Conservation (phyloP, 2,329 filamentous ascomycete species). For the Sclerotinia minor region DNA sequence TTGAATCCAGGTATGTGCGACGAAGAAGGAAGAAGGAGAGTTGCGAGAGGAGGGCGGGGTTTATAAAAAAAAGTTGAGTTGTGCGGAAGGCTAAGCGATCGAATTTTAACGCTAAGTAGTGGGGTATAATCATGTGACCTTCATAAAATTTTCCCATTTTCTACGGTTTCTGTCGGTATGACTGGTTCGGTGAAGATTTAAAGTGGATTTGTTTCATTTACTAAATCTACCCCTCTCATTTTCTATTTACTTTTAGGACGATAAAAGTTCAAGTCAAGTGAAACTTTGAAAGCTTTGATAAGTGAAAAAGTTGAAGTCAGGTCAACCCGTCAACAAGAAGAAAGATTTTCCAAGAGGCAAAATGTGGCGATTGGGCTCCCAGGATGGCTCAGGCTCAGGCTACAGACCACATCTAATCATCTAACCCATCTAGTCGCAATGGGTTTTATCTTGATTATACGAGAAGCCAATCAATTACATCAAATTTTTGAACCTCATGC, state of each 20-base stretch:
- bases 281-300: not conserved
- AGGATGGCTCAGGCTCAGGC: constrained; percentile 6
- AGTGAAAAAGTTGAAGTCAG: not conserved
- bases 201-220: not conserved
- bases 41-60: constrained; percentile 24
- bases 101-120: constrained; percentile 23
- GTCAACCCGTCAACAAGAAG: not conserved
- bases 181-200: constrained; percentile 9
- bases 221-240: not conserved
- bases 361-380: constrained; percentile 17
- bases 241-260: not conserved
- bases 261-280: not conserved
- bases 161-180: not conserved
- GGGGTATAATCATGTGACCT: constrained; percentile 14
- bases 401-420: not conserved
- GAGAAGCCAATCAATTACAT: not conserved
- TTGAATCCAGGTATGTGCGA: constrained; percentile 41
- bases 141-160: not conserved
- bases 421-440: not conserved
- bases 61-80: constrained; percentile 17
- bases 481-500: not conserved
- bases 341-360: not conserved
- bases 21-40: constrained; percentile 26
- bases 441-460: constrained; percentile 3
- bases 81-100: constrained; percentile 20